phyloP scores from a whole-genome alignment of 139 green algal genomes.

The Choricystis sp. region DNA sequence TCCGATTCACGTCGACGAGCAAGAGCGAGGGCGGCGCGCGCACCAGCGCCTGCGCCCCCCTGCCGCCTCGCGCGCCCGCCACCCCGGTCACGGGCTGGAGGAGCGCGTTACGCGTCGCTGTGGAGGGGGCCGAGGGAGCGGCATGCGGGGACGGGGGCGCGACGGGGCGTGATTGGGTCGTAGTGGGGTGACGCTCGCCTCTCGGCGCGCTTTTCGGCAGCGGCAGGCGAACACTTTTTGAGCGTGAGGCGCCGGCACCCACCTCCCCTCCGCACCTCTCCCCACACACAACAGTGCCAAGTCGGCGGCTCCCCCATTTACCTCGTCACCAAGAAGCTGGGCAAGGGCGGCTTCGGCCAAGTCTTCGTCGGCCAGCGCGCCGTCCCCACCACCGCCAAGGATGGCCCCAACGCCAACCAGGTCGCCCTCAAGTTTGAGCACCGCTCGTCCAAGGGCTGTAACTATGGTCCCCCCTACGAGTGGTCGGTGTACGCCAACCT shows the following conservation, averaged over 20 bases:
- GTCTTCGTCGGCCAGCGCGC: conserved; percentile 68
- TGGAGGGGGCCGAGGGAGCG: no score
- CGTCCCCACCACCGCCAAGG: conserved; percentile 41
- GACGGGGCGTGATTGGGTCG: no score
- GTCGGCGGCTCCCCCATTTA: conserved; percentile 75
- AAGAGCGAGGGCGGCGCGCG: neutral
- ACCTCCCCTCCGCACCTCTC: no score
- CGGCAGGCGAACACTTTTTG: no score
- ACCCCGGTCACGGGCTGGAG: no score
- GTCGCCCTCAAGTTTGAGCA: conserved; percentile 98
- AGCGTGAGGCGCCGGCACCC: no score
- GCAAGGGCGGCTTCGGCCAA: conserved; percentile 89
- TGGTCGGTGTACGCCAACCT: conserved; percentile 93
- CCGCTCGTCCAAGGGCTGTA: conserved; percentile 89
- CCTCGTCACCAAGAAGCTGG: conserved; percentile 75
- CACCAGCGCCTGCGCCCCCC: neutral
- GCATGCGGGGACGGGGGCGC: no score
- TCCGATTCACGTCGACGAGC: neutral
- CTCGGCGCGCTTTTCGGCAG: no score
- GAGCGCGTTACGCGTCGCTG: no score
- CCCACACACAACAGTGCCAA: conserved; percentile 43
- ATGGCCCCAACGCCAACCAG: conserved; percentile 56
- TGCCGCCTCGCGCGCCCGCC: neutral
- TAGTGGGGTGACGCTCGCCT: no score
- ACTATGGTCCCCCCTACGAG: conserved; percentile 96